A percentile compares a stretch with the other conserved stretches of the same genome.
These are phyloP conservation scores for Diaporthe velutina DNA, from an alignment of 2,329 filamentous ascomycete genomes.

Conservation along the genomic window DNA sequence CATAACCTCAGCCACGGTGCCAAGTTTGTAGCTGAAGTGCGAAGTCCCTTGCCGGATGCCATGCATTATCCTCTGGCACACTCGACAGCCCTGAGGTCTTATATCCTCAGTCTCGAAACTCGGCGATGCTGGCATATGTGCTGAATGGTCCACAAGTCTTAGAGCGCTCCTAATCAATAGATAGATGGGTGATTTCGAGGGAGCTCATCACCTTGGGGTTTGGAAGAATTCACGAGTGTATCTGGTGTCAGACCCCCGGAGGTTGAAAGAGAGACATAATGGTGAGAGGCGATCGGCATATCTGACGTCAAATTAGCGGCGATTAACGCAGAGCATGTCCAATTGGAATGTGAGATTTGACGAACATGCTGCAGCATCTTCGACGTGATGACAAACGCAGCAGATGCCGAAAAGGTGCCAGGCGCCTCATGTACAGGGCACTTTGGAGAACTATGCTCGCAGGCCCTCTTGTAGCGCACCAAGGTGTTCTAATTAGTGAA, in stretches of 20 bases:
- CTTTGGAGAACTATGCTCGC: too few relatives aligned
- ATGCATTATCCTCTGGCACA: not conserved
- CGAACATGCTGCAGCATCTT: not conserved
- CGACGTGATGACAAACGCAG: not conserved
- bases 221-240: not conserved
- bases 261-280: not conserved
- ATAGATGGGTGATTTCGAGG: not conserved
- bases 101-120: not conserved
- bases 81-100: not conserved
- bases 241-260: not conserved
- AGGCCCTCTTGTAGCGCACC: too few relatives aligned
- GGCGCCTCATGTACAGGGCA: too few relatives aligned
- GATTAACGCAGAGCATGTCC: not conserved
- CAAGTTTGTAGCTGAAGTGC: not conserved
- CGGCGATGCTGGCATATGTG: not conserved
- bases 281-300: not conserved
- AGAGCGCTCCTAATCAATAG: not conserved
- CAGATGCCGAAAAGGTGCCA: not conserved
- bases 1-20: not conserved
- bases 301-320: not conserved
- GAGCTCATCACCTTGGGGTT: not conserved
- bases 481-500: too few relatives aligned
- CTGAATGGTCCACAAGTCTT: not conserved
- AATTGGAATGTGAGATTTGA: not conserved
- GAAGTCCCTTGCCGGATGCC: not conserved